Evolutionary conservation across 768 basidiomycete species (phyloP).

Genomic region (Collybia sp.): DNA sequence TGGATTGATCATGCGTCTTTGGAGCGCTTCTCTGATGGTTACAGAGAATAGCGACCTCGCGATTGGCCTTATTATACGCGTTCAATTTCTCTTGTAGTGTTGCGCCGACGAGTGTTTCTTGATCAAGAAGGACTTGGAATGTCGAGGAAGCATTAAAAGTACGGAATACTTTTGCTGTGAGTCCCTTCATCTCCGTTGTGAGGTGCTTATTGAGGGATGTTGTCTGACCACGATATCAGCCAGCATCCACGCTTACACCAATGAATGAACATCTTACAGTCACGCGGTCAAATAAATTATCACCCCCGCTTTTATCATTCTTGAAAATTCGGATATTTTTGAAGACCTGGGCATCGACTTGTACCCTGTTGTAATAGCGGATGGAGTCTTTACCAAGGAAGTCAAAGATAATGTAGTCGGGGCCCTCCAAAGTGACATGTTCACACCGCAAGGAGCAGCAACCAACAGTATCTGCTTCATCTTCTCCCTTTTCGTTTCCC

Average conservation of each 20-base stretch:
- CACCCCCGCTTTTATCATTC: constrained; percentile 82
- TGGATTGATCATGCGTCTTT: constrained; percentile 89
- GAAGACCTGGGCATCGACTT: constrained; percentile 90
- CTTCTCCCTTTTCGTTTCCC: constrained; percentile 99
- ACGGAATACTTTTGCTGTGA: constrained; percentile 99
- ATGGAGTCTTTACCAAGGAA: constrained; percentile 99
- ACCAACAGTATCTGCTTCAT: constrained; percentile 98
- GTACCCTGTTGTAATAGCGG: constrained; percentile 89
- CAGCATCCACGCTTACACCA: constrained; percentile 7
- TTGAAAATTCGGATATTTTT: constrained; percentile 99
- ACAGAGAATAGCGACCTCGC: constrained; percentile 95
- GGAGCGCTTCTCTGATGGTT: constrained; percentile 97
- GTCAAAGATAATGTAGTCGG: constrained; percentile 88
- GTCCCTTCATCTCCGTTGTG: constrained; percentile 90
- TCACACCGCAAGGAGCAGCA: constrained; percentile 97
- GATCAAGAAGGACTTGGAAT: constrained; percentile 87
- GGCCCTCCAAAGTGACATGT: constrained; percentile 89
- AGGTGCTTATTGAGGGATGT: constrained; percentile 87
- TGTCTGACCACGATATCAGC: constrained; percentile 47
- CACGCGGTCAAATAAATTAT: constrained; percentile 92
- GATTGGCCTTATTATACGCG: constrained; percentile 95
- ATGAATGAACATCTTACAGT: constrained; percentile 53
- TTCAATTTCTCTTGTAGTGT: constrained; percentile 95
- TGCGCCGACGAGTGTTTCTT: constrained; percentile 51
- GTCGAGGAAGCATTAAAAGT: constrained; percentile 98